These are phyloP conservation scores for Xerocomus brunneocitrinus DNA, from an alignment of 768 basidiomycete genomes.

Conservation along the genomic window DNA sequence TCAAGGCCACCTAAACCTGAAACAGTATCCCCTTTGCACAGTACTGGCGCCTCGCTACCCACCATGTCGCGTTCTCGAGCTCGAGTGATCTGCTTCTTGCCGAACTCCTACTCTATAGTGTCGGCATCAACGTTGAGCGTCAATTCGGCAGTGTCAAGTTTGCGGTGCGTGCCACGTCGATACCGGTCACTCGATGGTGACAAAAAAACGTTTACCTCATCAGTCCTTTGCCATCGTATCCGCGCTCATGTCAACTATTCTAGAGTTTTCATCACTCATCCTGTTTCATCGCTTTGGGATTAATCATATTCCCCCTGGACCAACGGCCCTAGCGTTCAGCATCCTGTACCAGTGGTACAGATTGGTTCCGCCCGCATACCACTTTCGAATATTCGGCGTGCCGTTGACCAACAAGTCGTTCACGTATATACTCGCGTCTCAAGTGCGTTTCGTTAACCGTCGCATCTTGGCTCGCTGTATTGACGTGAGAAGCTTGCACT, in stretches of 20 bases:
- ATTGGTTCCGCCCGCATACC: conserved; percentile 72
- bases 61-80: conserved; percentile 75
- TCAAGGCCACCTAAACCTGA: conserved; percentile 30
- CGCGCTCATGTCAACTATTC: conserved; percentile 55
- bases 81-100: conserved; percentile 83
- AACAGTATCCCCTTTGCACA: conserved; percentile 35
- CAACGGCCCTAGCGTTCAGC: conserved; percentile 71
- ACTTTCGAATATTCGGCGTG: conserved; percentile 70
- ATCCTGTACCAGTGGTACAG: conserved; percentile 80
- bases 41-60: conserved; percentile 80
- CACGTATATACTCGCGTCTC: conserved; percentile 64
- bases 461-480: neutral
- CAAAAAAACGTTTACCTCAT: conserved; percentile 4
- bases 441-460: conserved; percentile 43
- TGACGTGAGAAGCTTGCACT: conserved; percentile 54
- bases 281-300: conserved; percentile 62
- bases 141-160: conserved; percentile 85
- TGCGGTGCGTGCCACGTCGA: conserved; percentile 51
- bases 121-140: conserved; percentile 70
- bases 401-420: conserved; percentile 74
- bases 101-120: conserved; percentile 68
- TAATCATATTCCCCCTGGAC: conserved; percentile 73
- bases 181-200: neutral
- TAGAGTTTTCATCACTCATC: conserved; percentile 64
- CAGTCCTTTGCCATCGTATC: conserved; percentile 80